These are phyloP conservation scores for Tylopilus vinaceipallidus DNA, from an alignment of 768 basidiomycete genomes.

Conservation along the genomic window DNA sequence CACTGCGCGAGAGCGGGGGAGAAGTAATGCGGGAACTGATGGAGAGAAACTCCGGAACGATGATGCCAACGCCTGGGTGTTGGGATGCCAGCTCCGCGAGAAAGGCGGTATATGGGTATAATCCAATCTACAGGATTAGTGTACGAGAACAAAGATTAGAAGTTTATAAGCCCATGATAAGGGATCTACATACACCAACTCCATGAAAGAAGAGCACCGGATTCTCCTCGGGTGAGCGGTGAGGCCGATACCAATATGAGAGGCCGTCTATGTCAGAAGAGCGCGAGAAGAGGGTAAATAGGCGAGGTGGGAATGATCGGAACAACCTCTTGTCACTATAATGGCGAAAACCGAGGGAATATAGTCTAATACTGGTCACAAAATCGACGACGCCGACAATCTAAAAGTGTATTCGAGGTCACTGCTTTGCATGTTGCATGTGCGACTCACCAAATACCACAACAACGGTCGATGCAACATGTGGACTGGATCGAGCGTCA, in stretches of 20 bases:
- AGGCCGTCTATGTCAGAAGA: slow-evolving; percentile 34
- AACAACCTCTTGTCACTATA: slow-evolving; percentile 39
- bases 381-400: slow-evolving; percentile 53
- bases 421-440: not conserved
- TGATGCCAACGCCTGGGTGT: slow-evolving; percentile 53
- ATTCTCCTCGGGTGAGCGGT: slow-evolving; percentile 43
- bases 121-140: slow-evolving; percentile 47
- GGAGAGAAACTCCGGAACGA: slow-evolving; percentile 59
- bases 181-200: slow-evolving; percentile 48
- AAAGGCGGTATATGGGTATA: slow-evolving; percentile 56
- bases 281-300: slow-evolving; percentile 43
- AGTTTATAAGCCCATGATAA: not conserved
- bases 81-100: slow-evolving; percentile 41
- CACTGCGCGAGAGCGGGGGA: slow-evolving; percentile 42
- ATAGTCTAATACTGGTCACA: slow-evolving; percentile 39
- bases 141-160: no score
- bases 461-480: slow-evolving; percentile 57
- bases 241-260: slow-evolving; percentile 50
- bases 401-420: slow-evolving; percentile 30
- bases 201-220: slow-evolving; percentile 69
- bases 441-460: slow-evolving; percentile 55
- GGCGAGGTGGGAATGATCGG: slow-evolving; percentile 53
- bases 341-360: slow-evolving; percentile 51
- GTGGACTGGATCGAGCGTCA: slow-evolving; percentile 56
- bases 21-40: slow-evolving; percentile 60